Conservation (phyloP, 371 early-diverging fungal genomes). For the Mucor sp. region DNA sequence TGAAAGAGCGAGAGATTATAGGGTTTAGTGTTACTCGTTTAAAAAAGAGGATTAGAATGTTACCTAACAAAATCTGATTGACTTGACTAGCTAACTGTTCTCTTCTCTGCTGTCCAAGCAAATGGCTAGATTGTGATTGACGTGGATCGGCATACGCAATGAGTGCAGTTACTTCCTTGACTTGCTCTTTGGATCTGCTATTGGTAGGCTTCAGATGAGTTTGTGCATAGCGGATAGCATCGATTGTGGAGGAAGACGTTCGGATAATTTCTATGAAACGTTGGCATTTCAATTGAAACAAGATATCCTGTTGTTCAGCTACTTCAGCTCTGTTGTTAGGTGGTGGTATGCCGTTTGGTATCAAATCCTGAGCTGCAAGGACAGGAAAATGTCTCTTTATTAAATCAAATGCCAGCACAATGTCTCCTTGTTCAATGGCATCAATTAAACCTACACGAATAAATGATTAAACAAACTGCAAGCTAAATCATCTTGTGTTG, state of each 20-base stretch:
- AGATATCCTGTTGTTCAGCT: background rate
- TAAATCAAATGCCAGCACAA: conserved; percentile 35
- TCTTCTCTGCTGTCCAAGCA: conserved; percentile 38
- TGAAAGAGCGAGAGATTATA: background rate
- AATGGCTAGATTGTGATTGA: conserved; percentile 31
- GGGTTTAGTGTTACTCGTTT: background rate
- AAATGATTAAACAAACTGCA: background rate
- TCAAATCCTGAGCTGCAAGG: conserved; percentile 20
- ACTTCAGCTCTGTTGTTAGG: background rate
- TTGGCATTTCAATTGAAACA: conserved; percentile 43
- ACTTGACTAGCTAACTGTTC: conserved; percentile 36
- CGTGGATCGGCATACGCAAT: conserved; percentile 46
- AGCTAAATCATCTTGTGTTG: background rate
- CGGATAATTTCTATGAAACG: conserved; percentile 42
- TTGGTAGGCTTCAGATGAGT: conserved; percentile 31
- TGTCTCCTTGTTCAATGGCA: conserved; percentile 34
- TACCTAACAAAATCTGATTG: conserved; percentile 32
- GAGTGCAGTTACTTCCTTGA: conserved; percentile 37
- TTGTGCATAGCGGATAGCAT: conserved; percentile 42
- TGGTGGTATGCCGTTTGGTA: conserved; percentile 3
- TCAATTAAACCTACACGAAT: conserved; percentile 26
- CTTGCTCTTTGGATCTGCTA: conserved; percentile 22
- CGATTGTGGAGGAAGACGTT: conserved; percentile 19
- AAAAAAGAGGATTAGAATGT: background rate
- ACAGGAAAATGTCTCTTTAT: conserved; percentile 35